Conservation (phyloP, 2,329 filamentous ascomycete genomes). For the Beauveria australis region DNA sequence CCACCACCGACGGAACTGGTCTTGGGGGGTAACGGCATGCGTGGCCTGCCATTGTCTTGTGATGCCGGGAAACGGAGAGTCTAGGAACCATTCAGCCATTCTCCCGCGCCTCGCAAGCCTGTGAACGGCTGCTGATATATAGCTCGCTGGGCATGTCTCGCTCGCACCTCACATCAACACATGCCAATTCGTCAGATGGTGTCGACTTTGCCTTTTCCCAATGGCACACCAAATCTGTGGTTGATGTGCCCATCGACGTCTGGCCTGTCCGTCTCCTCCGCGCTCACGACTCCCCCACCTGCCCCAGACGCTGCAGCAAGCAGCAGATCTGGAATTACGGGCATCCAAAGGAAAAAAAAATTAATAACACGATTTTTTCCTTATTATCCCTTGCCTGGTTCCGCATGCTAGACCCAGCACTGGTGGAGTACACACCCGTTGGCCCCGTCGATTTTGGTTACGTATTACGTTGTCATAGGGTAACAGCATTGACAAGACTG, state of each 20-base stretch:
- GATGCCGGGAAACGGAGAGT: slow-evolving; percentile 4
- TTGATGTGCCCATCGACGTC: background rate
- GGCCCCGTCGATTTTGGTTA: slow-evolving; percentile 8
- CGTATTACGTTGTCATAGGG: slow-evolving; percentile 24
- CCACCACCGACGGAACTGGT: background rate
- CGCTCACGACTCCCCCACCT: background rate
- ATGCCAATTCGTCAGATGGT: background rate
- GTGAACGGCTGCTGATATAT: background rate
- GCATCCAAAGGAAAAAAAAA: background rate
- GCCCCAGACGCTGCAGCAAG: background rate
- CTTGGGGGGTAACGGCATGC: background rate
- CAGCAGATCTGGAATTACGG: background rate
- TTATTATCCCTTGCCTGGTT: background rate
- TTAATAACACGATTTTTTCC: background rate
- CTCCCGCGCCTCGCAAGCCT: background rate
- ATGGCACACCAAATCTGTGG: background rate
- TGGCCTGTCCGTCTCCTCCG: background rate
- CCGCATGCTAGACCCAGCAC: background rate
- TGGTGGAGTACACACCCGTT: slow-evolving; percentile 8
- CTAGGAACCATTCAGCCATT: background rate
- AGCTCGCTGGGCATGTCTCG: background rate
- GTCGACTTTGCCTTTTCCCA: background rate
- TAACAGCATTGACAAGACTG: slow-evolving; percentile 15
- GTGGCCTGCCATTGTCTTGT: background rate
- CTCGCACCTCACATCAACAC: background rate